phyloP scores from a whole-genome alignment of 1,284 basidiomycete genomes.

The Apiotrichum gamsii region DNA sequence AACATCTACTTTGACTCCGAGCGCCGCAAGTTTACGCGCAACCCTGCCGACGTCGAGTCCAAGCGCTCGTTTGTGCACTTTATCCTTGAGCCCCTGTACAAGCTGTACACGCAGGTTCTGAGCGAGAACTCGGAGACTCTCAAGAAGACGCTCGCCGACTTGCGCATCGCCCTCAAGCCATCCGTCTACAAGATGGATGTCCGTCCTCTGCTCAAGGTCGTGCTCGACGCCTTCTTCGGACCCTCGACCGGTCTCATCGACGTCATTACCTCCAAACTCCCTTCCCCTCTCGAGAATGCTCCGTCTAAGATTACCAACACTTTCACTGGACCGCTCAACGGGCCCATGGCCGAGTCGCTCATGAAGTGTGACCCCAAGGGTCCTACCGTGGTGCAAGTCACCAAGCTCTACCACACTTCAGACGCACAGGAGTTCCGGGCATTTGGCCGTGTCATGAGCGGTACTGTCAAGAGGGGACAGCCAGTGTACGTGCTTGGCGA shows the following conservation, averaged over 20 bases:
- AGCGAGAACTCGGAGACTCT: slow-evolving; percentile 83
- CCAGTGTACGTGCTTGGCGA: slow-evolving; percentile 94
- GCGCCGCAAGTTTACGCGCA: slow-evolving; percentile 79
- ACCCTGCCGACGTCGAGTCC: slow-evolving; percentile 70
- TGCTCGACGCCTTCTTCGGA: slow-evolving; percentile 94
- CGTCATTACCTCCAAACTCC: slow-evolving; percentile 82
- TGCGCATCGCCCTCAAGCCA: slow-evolving; percentile 84
- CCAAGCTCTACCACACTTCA: slow-evolving; percentile 90
- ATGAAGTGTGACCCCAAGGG: slow-evolving; percentile 73
- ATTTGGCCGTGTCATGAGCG: slow-evolving; percentile 89
- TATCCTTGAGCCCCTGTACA: slow-evolving; percentile 93
- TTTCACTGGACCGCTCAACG: slow-evolving; percentile 78
- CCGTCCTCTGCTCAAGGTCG: slow-evolving; percentile 83
- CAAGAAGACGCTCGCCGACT: slow-evolving; percentile 67
- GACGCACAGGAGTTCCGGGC: slow-evolving; percentile 95
- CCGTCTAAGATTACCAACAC: slow-evolving; percentile 70
- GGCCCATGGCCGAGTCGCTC: slow-evolving; percentile 71
- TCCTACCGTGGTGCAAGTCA: slow-evolving; percentile 84
- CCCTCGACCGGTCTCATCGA: slow-evolving; percentile 81
- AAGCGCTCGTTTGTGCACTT: slow-evolving; percentile 92
- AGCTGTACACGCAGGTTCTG: slow-evolving; percentile 87
- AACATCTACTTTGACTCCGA: slow-evolving; percentile 90
- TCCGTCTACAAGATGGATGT: slow-evolving; percentile 98
- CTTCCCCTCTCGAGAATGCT: slow-evolving; percentile 69
- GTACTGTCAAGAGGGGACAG: slow-evolving; percentile 75